These are phyloP conservation scores for Eremothecium sinecaudum DNA, from an alignment of 1,139 yeast species.

Conservation along the genomic window DNA sequence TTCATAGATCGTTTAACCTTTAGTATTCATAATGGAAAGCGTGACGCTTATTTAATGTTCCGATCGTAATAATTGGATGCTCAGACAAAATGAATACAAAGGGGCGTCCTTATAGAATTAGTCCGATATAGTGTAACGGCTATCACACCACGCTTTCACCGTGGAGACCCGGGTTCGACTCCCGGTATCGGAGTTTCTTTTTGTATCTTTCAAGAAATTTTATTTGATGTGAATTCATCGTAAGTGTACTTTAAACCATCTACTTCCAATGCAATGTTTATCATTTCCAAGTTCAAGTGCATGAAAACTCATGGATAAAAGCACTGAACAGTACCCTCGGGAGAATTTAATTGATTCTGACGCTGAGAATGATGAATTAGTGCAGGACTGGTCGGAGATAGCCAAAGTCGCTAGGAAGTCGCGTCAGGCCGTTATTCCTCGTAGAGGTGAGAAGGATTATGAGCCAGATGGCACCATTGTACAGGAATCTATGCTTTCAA, in stretches of 20 bases:
- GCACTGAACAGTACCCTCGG: no score
- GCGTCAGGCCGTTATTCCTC: conserved; percentile 36
- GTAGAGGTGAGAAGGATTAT: conserved; percentile 77
- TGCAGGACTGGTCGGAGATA: conserved; percentile 56
- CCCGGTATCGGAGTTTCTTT: conserved; percentile 16
- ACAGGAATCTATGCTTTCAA: conserved; percentile 45
- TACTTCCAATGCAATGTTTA: no score
- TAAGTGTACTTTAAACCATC: no score
- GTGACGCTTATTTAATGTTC: no score
- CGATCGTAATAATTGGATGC: no score
- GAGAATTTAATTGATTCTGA: conserved; percentile 19
- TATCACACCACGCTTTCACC: conserved; percentile 20
- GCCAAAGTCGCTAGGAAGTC: conserved; percentile 24
- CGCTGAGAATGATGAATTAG: conserved; percentile 47
- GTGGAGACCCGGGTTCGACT: conserved; percentile 20
- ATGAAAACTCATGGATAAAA: no score
- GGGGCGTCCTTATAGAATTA: no score
- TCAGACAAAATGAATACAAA: no score
- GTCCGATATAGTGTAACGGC: conserved; percentile 17
- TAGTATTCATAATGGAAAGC: no score
- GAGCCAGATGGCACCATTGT: conserved; percentile 71
- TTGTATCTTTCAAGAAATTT: not conserved
- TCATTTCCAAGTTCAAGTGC: no score
- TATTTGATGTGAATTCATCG: conserved; percentile 1
- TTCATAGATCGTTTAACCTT: no score